Evolutionary conservation across 23 red algal species (phyloP), one percentile per base, ranked within the genome.

Genomic region (Gracilaria domingensis): DNA sequence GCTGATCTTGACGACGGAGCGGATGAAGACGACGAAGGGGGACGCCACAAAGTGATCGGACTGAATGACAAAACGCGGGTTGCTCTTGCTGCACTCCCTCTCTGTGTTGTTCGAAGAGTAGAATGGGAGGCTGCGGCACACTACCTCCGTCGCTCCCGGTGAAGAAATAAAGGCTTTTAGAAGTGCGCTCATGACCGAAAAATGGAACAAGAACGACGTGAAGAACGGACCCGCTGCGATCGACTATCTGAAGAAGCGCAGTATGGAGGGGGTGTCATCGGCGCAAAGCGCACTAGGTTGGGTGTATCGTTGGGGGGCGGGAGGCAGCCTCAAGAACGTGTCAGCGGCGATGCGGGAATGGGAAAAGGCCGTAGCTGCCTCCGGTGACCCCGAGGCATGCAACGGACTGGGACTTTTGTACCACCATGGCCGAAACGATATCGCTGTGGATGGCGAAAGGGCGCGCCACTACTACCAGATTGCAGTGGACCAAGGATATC

Each of bases 101-200:
- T 80, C 21, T 70, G 42, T 32, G 72, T 90, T 1, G 87, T 90
- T 4, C 33, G 87, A n/a, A 36, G 87, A 28, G 87, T 90, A 21
- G 87, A 90, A 57, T 90, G 87, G 87, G 87, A 90, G 57, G 87
- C 76, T 11, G 76, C 87, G n/a, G 87, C 74, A 48, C 73, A 57
- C 34, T 90, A 90, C 42, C 35, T 90, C 2, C 37, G 59, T 33
- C 76, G 50, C 70, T 51, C 55, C n/a, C 37, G 72, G 69, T 2
- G 39, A 65, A 39, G 87, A 90, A 39, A 35, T 90, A 36, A 51
- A 33, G 40, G 23, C 34, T 16, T n/a, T 90, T 3, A 40, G 87
- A 8, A 37, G 87, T 14, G 73, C 87, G 30, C 57, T 80, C 32
- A 74, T 90, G 75, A 66, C 18, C 42, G 50, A 81, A 45, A 59